Base-by-base conservation (phyloP, 2,329 filamentous ascomycete species). In the Alternaria sp. region DNA sequence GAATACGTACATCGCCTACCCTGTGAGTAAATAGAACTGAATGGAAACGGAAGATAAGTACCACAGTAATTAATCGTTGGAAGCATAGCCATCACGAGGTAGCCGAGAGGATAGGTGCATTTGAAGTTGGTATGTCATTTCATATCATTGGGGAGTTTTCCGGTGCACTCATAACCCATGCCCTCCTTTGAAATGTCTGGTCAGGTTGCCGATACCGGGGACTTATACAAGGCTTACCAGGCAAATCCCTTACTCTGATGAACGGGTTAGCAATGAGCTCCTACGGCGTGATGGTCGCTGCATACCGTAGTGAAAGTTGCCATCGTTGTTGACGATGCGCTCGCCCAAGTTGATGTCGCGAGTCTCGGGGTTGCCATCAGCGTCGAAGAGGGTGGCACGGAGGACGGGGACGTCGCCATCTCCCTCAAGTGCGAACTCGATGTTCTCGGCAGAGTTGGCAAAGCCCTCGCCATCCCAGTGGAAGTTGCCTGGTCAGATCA, bases 281-380 rank as follows among this genome's bases (percentile, higher is more conserved):
- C 10, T 14, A 18, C 3, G 26, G 10, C 28, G 11, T 20, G 15
- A 20, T 6, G 6, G 20, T 11, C 8, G 5, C 11, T 25, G 61
- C 63, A 43, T 62, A 72, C 70, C 65, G 61, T 64, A 74, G 21
- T 43, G 46, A 41, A 74, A 74, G 20, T 70, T 26, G 62, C 87
- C 87, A 68, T 86, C 73, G 20, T 84, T 69, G 77, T 89, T 89
- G 62, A 77, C 75, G 58, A 89, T 81, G 62, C 84, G 80, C 82
- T 88, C 86, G 3, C 82, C 75, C 6, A 89, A 82, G 80, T 89
- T 89, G 67, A 89, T 66, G 68, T 89, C 82, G 41, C 81, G 76
- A 7, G 75, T 61, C 2, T 78, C 61, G 2, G 61, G 57, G 18
- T 87, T 78, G 43, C 86, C 86, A 0, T 85, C 79, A 2, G 74